phyloP scores from a whole-genome alignment of 495 filamentous ascomycete species.

The Parathielavia hyrcaniae region DNA sequence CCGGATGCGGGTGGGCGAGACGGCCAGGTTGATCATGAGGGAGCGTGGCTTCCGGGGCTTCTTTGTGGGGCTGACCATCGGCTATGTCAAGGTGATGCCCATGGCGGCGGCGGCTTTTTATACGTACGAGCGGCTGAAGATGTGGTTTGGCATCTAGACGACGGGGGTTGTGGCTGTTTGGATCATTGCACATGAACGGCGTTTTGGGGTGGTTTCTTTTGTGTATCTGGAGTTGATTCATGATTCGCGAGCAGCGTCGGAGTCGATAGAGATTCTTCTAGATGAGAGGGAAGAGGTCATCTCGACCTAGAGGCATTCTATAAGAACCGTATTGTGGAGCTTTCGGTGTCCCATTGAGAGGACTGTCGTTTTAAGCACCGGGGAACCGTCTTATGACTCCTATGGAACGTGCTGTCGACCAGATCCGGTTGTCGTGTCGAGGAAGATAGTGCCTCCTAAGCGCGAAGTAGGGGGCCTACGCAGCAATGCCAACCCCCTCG shows the following conservation, averaged over 20 bases:
- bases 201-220: constrained; percentile 14
- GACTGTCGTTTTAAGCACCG: no score
- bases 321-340: no score
- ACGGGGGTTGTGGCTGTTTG: constrained; percentile 11
- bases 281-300: no score
- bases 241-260: background rate
- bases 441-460: background rate
- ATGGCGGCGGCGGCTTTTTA: constrained; percentile 77
- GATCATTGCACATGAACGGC: constrained; percentile 18
- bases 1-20: constrained; percentile 71
- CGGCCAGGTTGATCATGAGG: constrained; percentile 60
- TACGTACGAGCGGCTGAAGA: constrained; percentile 76
- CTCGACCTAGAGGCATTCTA: no score
- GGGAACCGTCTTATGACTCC: background rate
- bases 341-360: no score
- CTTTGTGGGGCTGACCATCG: constrained; percentile 88
- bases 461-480: no score
- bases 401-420: background rate
- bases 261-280: background rate
- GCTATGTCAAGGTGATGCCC: constrained; percentile 89
- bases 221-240: background rate
- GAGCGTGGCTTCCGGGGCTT: constrained; percentile 78
- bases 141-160: constrained; percentile 62
- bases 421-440: background rate
- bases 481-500: no score